Base-by-base conservation (phyloP, 2,329 filamentous ascomycete genomes). In the Aspergillus sergii region DNA sequence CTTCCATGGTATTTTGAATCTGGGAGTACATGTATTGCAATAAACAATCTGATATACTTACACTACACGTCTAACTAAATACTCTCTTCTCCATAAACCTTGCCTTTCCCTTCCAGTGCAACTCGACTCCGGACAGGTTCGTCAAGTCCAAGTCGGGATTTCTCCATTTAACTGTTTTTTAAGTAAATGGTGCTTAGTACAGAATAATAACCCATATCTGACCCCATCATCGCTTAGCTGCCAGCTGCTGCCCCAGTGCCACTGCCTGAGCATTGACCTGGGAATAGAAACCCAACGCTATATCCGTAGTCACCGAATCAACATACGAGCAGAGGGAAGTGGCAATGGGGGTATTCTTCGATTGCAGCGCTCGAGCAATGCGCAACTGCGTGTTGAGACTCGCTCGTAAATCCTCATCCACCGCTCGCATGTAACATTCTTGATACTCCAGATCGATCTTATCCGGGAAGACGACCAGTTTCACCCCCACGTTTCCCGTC, bases 231-330 rank as follows among this genome's bases (percentile, higher is more conserved):
- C 23, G n/a, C 58, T 10, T 60, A 51, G 43, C 61, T 21, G 51
- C 43, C 14, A 63, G 28, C 32, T 63, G 61, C 57, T 63, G 61
- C 16, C 61, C 57, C n/a, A 63, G 12, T 45, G 57, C 30, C 14
- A 57, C 57, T 16, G 51, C 61, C 12, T 60, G 61, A 2, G 57
- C 11, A 26, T 60, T 59, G 4, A 51, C 16, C 30, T 34, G 16
- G 4, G 57, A 8, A 34, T 57, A 50, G 19, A 36, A 23, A 21
- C 5, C 5, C 4, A 21, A 16, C 14, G 19, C 41, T 11, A 41
- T 14, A 4, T 43, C 23, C 26, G 26, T 12, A 19, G 50, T 46
- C 3, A 48, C n/a, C 10, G 16, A 26, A 28, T 51, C 57, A 21
- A 63, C 36, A 23, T 53, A 36, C 3, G 57, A 41, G 45, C 53